Evolutionary conservation across 495 filamentous ascomycete species (phyloP).

Genomic region (Podospora pseudocomata): DNA sequence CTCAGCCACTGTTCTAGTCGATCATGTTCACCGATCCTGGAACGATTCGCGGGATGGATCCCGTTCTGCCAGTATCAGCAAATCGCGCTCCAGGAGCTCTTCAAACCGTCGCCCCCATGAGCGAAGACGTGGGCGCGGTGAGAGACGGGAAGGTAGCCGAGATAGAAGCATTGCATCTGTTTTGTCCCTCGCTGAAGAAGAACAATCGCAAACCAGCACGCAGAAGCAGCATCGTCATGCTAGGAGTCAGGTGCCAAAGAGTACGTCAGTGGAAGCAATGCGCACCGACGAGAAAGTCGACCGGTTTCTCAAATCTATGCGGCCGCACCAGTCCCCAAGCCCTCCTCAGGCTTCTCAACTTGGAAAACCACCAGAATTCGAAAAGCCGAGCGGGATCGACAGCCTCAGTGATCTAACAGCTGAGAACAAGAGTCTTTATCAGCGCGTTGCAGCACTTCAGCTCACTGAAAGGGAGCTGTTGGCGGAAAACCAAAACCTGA

Average conservation of each 20-base stretch:
- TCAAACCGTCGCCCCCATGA: background rate
- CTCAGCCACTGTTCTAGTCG: constrained; percentile 9
- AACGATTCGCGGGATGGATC: background rate
- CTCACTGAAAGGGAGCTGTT: constrained; percentile 19
- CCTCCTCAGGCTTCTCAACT: constrained; percentile 4
- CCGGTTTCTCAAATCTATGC: background rate
- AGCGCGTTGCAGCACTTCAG: constrained; percentile 20
- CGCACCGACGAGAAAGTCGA: background rate
- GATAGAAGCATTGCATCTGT: background rate
- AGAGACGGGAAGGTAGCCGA: background rate
- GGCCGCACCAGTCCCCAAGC: background rate
- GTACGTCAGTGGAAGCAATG: background rate
- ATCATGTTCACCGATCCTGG: constrained; percentile 9
- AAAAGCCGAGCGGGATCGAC: background rate
- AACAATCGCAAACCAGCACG: background rate
- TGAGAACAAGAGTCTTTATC: constrained; percentile 19
- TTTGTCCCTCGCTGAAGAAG: background rate
- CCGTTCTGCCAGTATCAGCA: background rate
- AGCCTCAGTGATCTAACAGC: constrained; percentile 10
- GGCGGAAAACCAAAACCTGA: constrained; percentile 18
- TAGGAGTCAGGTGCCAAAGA: background rate
- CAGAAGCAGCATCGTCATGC: background rate
- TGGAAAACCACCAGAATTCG: background rate
- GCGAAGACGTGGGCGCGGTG: background rate
- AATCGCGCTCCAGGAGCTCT: constrained; percentile 9